Conservation (phyloP, 352 stramenopile genomes). For the Pythium biforme region DNA sequence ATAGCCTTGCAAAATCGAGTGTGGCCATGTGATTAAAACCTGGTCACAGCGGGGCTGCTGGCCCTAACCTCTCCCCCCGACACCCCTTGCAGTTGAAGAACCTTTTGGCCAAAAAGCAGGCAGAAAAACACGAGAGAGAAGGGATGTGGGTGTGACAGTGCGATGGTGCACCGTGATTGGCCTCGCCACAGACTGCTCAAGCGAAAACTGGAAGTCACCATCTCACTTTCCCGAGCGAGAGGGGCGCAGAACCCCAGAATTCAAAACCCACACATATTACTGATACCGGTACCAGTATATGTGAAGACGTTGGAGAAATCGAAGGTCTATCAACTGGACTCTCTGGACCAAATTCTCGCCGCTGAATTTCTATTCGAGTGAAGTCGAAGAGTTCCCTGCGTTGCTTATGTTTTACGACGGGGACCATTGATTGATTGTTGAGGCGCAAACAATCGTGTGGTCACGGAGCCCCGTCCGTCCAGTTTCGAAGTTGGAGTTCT, state of each 20-base stretch:
- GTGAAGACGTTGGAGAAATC: conserved; percentile 1
- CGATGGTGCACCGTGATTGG: background rate
- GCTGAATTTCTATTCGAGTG: background rate
- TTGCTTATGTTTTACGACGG: background rate
- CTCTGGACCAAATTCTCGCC: background rate
- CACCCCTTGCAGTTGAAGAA: conserved; percentile 27
- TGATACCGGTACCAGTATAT: background rate
- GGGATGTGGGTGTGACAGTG: conserved; percentile 16
- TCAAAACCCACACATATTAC: too few species aligned
- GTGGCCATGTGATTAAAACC: conserved; percentile 3
- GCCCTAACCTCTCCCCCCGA: conserved; percentile 21
- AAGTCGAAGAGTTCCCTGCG: background rate
- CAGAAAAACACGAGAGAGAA: background rate
- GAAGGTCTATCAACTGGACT: conserved; percentile 1
- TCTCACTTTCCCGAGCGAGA: conserved; percentile 11
- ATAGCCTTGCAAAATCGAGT: background rate
- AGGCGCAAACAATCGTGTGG: conserved; percentile 4
- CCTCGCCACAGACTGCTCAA: background rate
- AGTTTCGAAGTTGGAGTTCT: background rate
- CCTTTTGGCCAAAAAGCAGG: background rate
- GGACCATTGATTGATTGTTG: conserved; percentile 10
- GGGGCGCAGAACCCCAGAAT: background rate
- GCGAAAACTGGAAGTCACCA: conserved; percentile 6
- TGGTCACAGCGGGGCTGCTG: background rate
- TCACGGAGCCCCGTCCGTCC: background rate